Conservation (phyloP, 176 grass and related monocot genomes). For the Triticum dicoccoides region DNA sequence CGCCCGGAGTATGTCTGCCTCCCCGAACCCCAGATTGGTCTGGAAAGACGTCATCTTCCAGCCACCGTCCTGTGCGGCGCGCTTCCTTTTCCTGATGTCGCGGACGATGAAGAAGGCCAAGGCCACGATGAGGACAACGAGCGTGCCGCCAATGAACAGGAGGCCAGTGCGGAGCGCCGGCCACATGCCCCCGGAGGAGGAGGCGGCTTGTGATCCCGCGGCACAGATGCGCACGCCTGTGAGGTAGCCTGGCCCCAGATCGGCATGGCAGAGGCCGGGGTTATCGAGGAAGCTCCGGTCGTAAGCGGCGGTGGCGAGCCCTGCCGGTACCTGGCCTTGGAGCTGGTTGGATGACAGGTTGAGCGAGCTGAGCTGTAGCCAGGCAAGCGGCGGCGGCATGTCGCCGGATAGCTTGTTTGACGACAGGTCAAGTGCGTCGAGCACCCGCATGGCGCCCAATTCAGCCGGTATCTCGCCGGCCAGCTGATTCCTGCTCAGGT, state of each 20-base stretch:
- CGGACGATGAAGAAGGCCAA: slow-evolving; percentile 20
- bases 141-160: slow-evolving; percentile 26
- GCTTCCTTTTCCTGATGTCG: slow-evolving; percentile 37
- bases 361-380: slow-evolving; percentile 37
- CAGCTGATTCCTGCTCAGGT: too few relatives aligned
- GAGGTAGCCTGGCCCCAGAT: background rate
- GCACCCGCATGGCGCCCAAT: slow-evolving; percentile 40
- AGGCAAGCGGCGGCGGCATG: slow-evolving; percentile 44
- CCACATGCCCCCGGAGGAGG: slow-evolving; percentile 32
- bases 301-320: slow-evolving; percentile 34
- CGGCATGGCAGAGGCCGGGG: slow-evolving; percentile 54
- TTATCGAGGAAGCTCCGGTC: slow-evolving; percentile 68
- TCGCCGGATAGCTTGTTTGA: slow-evolving; percentile 63
- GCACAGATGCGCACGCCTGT: slow-evolving; percentile 41
- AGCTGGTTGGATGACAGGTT: slow-evolving; percentile 81
- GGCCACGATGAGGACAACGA: slow-evolving; percentile 35
- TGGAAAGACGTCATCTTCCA: slow-evolving; percentile 89
- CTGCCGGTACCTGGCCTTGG: slow-evolving; percentile 49
- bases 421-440: slow-evolving; percentile 68
- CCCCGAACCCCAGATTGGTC: slow-evolving; percentile 39
- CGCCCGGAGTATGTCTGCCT: slow-evolving; percentile 38
- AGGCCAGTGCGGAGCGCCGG: slow-evolving; percentile 47
- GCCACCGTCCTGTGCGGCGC: slow-evolving; percentile 2
- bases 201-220: background rate
- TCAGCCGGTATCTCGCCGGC: slow-evolving; percentile 40